Evolutionary conservation across 164 flowering plant genomes (phyloP), one percentile per base, ranked within the genome.

Genomic region (Kingdonia uniflora): DNA sequence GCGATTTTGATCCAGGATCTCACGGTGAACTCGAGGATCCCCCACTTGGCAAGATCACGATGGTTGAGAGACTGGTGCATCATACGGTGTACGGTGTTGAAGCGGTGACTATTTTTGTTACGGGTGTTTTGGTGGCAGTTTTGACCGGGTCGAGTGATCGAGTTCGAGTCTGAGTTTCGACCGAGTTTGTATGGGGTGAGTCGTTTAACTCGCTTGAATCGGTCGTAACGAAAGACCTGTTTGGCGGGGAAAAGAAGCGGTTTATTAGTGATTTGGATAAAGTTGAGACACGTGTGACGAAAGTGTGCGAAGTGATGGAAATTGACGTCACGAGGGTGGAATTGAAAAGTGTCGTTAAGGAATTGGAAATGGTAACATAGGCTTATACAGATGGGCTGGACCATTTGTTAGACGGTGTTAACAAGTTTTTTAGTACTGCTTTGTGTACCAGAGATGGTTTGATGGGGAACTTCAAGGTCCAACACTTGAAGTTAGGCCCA

Each of bases 61-160:
- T 42, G 56, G 65, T 23, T 19, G 59, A 42, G 41, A 64, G 61
- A 25, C 55, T 67, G 42, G 39, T 73, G 17, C 63, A 29, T 1
- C 71, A 68, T 20, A 54, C 65, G 19, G 51, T 65, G 63, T 62
- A 65, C 56, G 58, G 70, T 12, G 70, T 62, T 14, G 68, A 47
- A n/a, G 65, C 58, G 8, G 42, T 73, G 3, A 67, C 74, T 3
- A 63, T 67, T 20, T 53, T 69, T 52, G 65, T 73, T 38, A 42
- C 59, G 35, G 65, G 71, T 19, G 60, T 42, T 17, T 19, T 59
- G 6, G 54, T 62, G 0, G 54, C 77, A 22, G 67, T 54, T 1
- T 22, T 69, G 51, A 25, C 47, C 58, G 67, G 58, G 8, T 26
- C 47, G 0, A 49, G 55, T 7, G 65, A 56, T 1, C 2, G 15